These are phyloP conservation scores for Botrytis paeoniae DNA, from an alignment of 2,329 filamentous ascomycete genomes.

Conservation along the genomic window DNA sequence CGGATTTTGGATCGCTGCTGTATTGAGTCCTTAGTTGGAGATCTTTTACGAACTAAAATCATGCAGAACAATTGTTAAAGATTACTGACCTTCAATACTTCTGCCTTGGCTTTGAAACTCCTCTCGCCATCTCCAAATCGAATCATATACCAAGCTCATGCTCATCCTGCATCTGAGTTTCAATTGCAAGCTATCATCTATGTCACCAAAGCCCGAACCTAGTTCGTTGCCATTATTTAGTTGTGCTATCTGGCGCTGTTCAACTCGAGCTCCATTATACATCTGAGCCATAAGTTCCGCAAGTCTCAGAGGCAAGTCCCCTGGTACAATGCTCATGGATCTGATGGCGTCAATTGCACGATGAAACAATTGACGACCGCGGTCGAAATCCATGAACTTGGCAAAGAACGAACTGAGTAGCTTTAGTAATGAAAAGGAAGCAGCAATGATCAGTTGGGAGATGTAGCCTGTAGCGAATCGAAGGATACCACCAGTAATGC, in stretches of 20 bases:
- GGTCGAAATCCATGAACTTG: conserved; percentile 65
- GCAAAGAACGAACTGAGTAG: conserved; percentile 75
- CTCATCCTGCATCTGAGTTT: conserved; percentile 82
- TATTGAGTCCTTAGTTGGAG: conserved; percentile 34
- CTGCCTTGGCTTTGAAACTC: conserved; percentile 71
- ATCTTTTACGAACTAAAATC: not conserved
- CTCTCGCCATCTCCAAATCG: conserved; percentile 81
- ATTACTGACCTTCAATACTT: conserved; percentile 63
- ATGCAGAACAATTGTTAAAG: conserved; percentile 22
- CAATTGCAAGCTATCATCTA: conserved; percentile 72
- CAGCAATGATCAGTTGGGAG: conserved; percentile 82
- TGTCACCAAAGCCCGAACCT: conserved; percentile 35
- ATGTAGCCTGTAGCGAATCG: conserved; percentile 72
- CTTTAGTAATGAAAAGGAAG: conserved; percentile 73
- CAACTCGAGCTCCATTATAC: conserved; percentile 60
- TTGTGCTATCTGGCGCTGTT: conserved; percentile 43
- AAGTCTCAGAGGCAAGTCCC: conserved; percentile 75
- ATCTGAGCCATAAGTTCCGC: conserved; percentile 85
- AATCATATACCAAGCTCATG: conserved; percentile 82
- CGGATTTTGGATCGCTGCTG: conserved; percentile 74
- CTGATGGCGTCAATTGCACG: conserved; percentile 68
- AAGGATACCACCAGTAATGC: conserved; percentile 47
- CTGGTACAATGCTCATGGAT: conserved; percentile 69
- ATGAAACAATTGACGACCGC: conserved; percentile 67
- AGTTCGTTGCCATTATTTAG: conserved; percentile 39